These are phyloP conservation scores for Ceratobasidium theobromae DNA, from an alignment of 1,284 basidiomycete species.

Conservation along the genomic window DNA sequence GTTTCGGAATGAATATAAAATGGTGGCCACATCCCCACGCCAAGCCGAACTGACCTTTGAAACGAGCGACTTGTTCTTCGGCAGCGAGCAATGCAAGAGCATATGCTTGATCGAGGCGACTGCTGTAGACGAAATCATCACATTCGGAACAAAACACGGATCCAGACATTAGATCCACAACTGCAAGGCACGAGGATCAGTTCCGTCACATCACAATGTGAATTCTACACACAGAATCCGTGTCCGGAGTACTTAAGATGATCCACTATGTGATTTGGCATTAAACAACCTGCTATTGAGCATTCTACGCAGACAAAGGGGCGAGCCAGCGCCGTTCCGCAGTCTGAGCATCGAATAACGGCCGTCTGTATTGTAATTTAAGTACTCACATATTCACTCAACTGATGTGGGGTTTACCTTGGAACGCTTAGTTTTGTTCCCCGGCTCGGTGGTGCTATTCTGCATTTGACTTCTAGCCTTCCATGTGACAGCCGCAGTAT, in stretches of 20 bases:
- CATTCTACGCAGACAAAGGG: slow-evolving; percentile 83
- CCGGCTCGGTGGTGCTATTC: not conserved
- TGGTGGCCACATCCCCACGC: no score
- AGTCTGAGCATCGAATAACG: slow-evolving; percentile 53
- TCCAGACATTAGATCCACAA: slow-evolving; percentile 59
- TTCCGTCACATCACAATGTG: not conserved
- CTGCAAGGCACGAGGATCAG: slow-evolving; percentile 43
- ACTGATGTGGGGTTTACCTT: not conserved
- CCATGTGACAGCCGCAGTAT: slow-evolving; percentile 5
- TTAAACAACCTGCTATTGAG: slow-evolving; percentile 72
- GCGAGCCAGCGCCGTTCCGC: slow-evolving; percentile 59
- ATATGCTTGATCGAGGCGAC: slow-evolving; percentile 48
- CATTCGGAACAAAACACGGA: slow-evolving; percentile 60
- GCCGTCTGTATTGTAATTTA: not conserved
- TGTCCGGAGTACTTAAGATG: slow-evolving; percentile 63
- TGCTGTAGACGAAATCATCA: slow-evolving; percentile 59
- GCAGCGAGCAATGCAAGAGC: slow-evolving; percentile 47
- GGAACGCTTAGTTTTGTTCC: not conserved
- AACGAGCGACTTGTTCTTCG: slow-evolving; percentile 56
- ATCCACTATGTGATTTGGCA: slow-evolving; percentile 53
- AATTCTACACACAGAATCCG: slow-evolving; percentile 60
- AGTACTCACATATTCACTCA: not conserved
- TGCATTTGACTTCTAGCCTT: slow-evolving; percentile 7
- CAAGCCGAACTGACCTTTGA: no score
- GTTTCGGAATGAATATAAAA: no score